Base-by-base conservation (phyloP, 2,329 filamentous ascomycete species). In the Penicillium hesseltinei region DNA sequence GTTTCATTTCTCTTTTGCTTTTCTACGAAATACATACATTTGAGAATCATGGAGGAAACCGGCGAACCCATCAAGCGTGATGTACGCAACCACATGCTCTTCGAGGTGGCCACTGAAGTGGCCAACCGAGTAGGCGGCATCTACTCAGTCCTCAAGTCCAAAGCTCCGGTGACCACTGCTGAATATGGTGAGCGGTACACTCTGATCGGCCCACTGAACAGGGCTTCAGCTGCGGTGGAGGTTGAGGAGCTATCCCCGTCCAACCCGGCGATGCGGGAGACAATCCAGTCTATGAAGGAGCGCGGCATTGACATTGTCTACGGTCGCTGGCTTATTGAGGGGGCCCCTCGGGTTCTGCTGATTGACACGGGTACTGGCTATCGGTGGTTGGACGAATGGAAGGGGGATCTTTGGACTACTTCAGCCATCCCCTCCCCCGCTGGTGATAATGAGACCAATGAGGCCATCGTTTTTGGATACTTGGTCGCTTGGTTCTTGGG, bases 151-250 rank as follows among this genome's bases (percentile, higher is more conserved):
- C 88, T 99, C 78, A 99, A 99, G 78, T 99, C 94, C 61, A 99
- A 99, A 78, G 93, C 94, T 38, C 93, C 94, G 50, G 94, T 97
- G 61, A 97, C 94, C 43, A 97, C 93, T 0, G 92, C 92, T 60
- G 94, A 99, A 77, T 99, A 97, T 94, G 94, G 94, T 77, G 92
- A 96, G 59, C 87, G 91, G 65, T 99, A 99, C 78, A 96, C 91
- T 29, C 84, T 97, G 64, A 92, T 99, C 74, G 94, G 94, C 2
- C 94, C 94, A 57, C 87, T 96, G 73, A 97, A 97, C 78, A 88
- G 89, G 73, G 84, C 88, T 69, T 97, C 94, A 64, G 94, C 94
- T 53, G 91, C 91, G n/a, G 93, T 97, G 68, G 94, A 99, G 80
- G 94, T 99, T 59, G 94, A 99, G 80, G 89, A 91, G 73, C 84